Evolutionary conservation across 257 asterid species (phyloP).

Genomic region (Gentiana straminea): DNA sequence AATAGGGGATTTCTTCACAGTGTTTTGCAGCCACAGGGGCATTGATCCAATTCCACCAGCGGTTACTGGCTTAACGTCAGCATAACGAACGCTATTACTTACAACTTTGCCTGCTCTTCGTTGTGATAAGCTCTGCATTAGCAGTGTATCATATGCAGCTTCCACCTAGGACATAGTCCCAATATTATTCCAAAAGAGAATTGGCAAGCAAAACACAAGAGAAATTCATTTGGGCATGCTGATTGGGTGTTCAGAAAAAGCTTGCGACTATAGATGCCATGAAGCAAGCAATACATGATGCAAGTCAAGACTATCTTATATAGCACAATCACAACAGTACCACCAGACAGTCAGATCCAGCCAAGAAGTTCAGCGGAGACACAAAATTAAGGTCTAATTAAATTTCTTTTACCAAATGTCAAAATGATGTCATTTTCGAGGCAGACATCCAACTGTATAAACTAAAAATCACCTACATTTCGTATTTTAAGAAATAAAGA

Average conservation of each 20-base stretch:
- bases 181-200: slow-evolving; percentile 14
- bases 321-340: no score
- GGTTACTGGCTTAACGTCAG: slow-evolving; percentile 75
- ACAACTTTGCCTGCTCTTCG: slow-evolving; percentile 88
- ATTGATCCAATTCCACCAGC: slow-evolving; percentile 50
- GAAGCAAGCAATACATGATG: not conserved
- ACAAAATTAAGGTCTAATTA: no score
- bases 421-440: no score
- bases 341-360: no score
- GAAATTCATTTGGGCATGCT: no score
- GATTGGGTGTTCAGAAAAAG: not conserved
- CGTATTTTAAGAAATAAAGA: no score
- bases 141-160: slow-evolving; percentile 96
- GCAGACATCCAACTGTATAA: no score
- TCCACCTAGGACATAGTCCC: slow-evolving; percentile 45
- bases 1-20: slow-evolving; percentile 42
- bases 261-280: not conserved
- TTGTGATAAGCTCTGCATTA: slow-evolving; percentile 85
- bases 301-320: no score
- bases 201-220: not conserved
- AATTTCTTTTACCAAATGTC: no score
- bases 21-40: slow-evolving; percentile 81
- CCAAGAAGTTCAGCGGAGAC: no score
- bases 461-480: no score
- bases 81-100: slow-evolving; percentile 61